Conservation (phyloP, 2,329 filamentous ascomycete genomes). For the Ophiostoma montium region DNA sequence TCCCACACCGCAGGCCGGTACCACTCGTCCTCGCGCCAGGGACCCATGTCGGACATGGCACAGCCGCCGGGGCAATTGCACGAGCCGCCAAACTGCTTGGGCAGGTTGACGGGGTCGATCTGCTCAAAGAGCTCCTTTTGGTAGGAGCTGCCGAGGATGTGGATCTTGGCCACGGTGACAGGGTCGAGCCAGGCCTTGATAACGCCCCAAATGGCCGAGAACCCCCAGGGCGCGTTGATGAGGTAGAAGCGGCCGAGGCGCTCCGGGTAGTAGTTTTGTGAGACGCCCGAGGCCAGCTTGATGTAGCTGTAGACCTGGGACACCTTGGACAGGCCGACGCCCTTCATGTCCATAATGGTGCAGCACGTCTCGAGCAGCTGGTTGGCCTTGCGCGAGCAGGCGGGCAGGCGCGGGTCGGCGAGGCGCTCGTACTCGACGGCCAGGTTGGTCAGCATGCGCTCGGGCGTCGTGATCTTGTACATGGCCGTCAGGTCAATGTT, state of each 20-base stretch:
- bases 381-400: constrained; percentile 84
- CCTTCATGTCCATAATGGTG: constrained; percentile 96
- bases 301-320: constrained; percentile 81
- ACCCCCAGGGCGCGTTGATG: constrained; percentile 97
- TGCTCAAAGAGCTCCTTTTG: constrained; percentile 73
- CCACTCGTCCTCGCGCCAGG: constrained; percentile 67
- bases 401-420: constrained; percentile 80
- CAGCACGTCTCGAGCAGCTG: constrained; percentile 93
- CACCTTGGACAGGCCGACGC: constrained; percentile 71
- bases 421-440: constrained; percentile 97
- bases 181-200: constrained; percentile 94
- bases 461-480: constrained; percentile 81
- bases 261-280: constrained; percentile 98
- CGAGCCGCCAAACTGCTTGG: constrained; percentile 67
- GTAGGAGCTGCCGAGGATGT: constrained; percentile 72
- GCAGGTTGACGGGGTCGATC: constrained; percentile 80
- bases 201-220: constrained; percentile 69
- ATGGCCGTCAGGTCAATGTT: constrained; percentile 82
- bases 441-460: constrained; percentile 93
- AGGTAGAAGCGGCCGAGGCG: constrained; percentile 90
- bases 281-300: constrained; percentile 70
- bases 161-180: constrained; percentile 91
- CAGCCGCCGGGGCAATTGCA: constrained; percentile 79
- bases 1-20: constrained; percentile 51
- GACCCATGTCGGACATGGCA: constrained; percentile 73